Base-by-base conservation (phyloP, 768 basidiomycete genomes). In the Coprinopsis marcescibilis region DNA sequence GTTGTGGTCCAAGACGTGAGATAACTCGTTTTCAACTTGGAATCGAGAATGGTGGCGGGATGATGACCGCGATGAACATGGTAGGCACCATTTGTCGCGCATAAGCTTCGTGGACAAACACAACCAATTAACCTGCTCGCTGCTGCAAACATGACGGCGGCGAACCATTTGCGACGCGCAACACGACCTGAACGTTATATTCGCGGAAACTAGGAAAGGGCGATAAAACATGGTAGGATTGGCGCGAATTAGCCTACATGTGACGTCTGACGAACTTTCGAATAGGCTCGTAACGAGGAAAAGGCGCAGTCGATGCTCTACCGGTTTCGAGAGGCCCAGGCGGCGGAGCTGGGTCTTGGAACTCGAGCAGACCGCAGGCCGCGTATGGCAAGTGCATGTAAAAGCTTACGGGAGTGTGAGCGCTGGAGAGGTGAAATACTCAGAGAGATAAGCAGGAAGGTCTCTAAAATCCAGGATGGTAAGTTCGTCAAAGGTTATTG, bases 391-490 rank as follows among this genome's bases (percentile, higher is more conserved):
- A 86, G 85, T 54, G 77, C 82, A 11, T 94, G 92, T 62, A 94
- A 94, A 65, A 93, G 86, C 57, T 62, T 98, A 56, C 72, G 90
- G 29, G 93, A 97, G 39, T 94, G 91, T 57, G 95, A 99, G 65
- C 73, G 92, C 46, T 98, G 93, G 92, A 70, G 95, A 60, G 95
- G 94, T 47, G 95, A 98, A 65, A 90, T 97, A 15, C 61, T 99
- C 46, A 72, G 92, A 34, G 95, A 99, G 60, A 93, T 97, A 40
- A 92, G 89, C 60, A 63, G 95, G 51, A 98, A 99, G 63, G 95
- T 98, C 20, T 92, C 91, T 13, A 97, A 98, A 66, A 98, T 98
- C 37, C 95, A 99, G 64, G 95, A 99, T 59, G 68, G 92, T 93
- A 25, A 50, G 88, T 70, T 1, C 11, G 19, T 7, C 6, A 10